Evolutionary conservation across 805 yeast species (phyloP), one percentile per base, ranked within the genome.

Genomic region (Saccharomycopsis lassenensis): DNA sequence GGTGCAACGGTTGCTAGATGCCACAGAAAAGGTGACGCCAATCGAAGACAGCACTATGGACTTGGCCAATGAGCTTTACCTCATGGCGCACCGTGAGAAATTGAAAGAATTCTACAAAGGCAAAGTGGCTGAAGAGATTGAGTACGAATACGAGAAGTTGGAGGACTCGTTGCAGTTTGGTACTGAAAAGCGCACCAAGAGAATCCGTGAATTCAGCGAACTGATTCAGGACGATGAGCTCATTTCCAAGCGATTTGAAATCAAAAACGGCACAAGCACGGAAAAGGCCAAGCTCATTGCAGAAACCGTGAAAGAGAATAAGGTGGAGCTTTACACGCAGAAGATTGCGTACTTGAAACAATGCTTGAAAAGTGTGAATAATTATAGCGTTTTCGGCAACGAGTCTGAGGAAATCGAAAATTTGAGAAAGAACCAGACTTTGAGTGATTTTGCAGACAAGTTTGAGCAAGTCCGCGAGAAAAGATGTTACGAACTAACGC

Each of bases 401-500:
- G n/a, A n/a, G n/a, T n/a, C n/a, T n/a, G n/a, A n/a, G n/a, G n/a
- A n/a, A n/a, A n/a, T n/a, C n/a, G 11, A 21, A 28, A 10, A 26
- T 15, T 15, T 35, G n/a, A 10, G 23, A 10, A 4, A 18, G 17
- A 23, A 31, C 24, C 21, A 31, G 14, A 23, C 4, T 31, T 8
- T 22, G 12, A 12, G 7, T 14, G 21, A 14, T 12, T 15, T 35
- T 4, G 7, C 10, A 10, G 31, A 23, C 11, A 12, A 37, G 22
- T 8, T 11, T 15, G 8, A 11, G 6, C 22, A 33, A 28, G n/a
- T 19, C 19, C 18, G 5, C 8, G 45, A 41, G 29, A 14, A 22
- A 5, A 26, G 40, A 5, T 40, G 36, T 11, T 42, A 39, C 19
- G 46, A 39, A 24, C 35, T 36, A 11, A 17, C 10, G n/a, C 28